Conservation (phyloP, 164 flowering plant species). For the Macadamia integrifolia region DNA sequence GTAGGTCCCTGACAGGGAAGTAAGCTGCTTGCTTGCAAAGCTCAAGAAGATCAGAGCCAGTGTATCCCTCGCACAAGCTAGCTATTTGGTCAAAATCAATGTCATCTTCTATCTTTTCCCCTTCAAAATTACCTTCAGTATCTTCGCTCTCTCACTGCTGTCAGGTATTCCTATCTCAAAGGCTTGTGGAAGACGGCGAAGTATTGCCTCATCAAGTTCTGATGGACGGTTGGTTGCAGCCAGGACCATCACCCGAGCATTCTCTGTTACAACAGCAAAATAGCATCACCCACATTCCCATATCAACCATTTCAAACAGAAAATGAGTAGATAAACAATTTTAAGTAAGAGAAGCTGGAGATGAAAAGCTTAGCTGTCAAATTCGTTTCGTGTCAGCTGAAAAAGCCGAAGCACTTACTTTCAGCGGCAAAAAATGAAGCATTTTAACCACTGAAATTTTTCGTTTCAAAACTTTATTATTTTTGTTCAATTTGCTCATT, state of each 20-base stretch:
- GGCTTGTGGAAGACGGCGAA: constrained; percentile 89
- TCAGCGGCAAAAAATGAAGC: too few relatives aligned
- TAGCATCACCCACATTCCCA: not conserved
- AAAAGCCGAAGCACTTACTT: too few relatives aligned
- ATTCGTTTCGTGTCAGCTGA: too few relatives aligned
- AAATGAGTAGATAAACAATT: not conserved
- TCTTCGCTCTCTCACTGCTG: constrained; percentile 63
- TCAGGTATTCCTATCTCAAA: constrained; percentile 94
- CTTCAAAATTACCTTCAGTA: constrained; percentile 76
- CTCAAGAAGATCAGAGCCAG: constrained; percentile 97
- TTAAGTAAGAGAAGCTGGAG: not conserved
- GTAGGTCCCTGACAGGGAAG: constrained; percentile 80
- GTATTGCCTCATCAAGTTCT: constrained; percentile 98
- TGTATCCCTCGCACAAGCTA: constrained; percentile 73
- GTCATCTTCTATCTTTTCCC: constrained; percentile 67
- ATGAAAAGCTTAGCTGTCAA: too few relatives aligned
- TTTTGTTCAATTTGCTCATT: too few relatives aligned
- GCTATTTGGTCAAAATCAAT: constrained; percentile 66
- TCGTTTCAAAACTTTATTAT: too few relatives aligned
- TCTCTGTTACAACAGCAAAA: constrained; percentile 35
- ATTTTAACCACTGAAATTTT: too few relatives aligned
- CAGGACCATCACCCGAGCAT: constrained; percentile 95
- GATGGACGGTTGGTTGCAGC: constrained; percentile 99
- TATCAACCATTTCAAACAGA: not conserved
- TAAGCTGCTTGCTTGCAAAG: constrained; percentile 97